A percentile compares a stretch with the other conserved stretches of the same genome.
Evolutionary conservation across 2,329 filamentous ascomycete species (phyloP).

Genomic region (Apiospora marii): DNA sequence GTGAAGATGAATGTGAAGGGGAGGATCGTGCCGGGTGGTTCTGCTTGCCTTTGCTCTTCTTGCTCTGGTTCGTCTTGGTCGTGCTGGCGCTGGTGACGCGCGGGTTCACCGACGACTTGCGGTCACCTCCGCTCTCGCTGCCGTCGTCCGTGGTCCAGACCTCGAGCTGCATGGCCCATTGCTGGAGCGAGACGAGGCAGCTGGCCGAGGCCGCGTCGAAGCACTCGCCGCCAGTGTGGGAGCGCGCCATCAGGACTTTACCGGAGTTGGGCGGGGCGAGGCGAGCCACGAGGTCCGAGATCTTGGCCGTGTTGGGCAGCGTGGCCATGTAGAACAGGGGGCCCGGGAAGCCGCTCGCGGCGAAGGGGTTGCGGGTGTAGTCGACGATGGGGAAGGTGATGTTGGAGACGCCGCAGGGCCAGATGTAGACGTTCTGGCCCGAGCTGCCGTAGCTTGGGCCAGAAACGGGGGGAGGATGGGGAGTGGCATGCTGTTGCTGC

Average conservation of each 20-base stretch:
- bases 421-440: neutral
- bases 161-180: neutral
- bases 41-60: neutral
- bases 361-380: neutral
- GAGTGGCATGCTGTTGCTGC: neutral
- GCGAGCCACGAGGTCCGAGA: slow-evolving; percentile 32
- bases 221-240: neutral
- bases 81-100: neutral
- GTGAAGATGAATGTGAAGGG: neutral
- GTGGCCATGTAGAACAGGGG: slow-evolving; percentile 31
- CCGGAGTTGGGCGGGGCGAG: slow-evolving; percentile 30
- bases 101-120: neutral
- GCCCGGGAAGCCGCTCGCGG: neutral
- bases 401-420: neutral
- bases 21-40: neutral
- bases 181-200: neutral
- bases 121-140: neutral
- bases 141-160: neutral
- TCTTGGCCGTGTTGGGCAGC: slow-evolving; percentile 30
- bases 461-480: too few relatives aligned
- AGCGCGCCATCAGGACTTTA: neutral
- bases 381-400: slow-evolving; percentile 13
- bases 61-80: neutral
- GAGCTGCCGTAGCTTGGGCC: too few relatives aligned
- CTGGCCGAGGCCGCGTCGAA: neutral